Evolutionary conservation across 352 stramenopile species (phyloP).

Genomic region (Globisporangium irregulare): DNA sequence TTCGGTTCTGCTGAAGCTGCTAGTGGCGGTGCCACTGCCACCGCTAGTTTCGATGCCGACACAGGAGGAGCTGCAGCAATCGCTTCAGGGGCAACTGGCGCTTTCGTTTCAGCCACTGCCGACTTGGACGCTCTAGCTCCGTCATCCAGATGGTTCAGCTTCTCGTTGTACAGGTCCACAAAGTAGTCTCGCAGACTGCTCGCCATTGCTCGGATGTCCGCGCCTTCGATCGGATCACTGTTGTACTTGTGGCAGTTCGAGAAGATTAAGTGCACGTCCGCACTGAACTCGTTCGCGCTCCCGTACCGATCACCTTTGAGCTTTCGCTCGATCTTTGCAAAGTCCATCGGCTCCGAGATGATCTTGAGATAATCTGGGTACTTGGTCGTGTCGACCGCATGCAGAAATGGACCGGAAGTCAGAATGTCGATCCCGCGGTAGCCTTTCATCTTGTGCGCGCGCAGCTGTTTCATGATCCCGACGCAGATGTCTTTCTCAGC

Average conservation of each 20-base stretch:
- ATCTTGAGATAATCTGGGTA: conserved; percentile 83
- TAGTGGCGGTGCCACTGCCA: neutral
- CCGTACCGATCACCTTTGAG: conserved; percentile 81
- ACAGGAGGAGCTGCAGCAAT: neutral
- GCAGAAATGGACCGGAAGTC: conserved; percentile 77
- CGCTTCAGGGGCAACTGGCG: neutral
- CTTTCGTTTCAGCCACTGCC: neutral
- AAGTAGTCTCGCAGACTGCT: conserved; percentile 81
- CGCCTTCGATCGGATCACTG: conserved; percentile 79
- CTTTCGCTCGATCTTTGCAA: conserved; percentile 85
- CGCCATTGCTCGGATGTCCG: conserved; percentile 85
- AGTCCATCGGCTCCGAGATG: conserved; percentile 84
- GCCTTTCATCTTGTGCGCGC: conserved; percentile 82
- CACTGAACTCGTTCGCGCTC: conserved; percentile 76
- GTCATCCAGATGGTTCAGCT: conserved; percentile 41
- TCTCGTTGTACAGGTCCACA: conserved; percentile 67
- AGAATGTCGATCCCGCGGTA: conserved; percentile 80
- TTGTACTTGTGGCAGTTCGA: conserved; percentile 90
- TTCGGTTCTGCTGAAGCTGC: neutral
- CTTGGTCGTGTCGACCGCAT: conserved; percentile 83
- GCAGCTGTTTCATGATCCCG: conserved; percentile 69
- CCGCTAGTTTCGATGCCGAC: neutral
- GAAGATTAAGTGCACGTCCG: conserved; percentile 86
- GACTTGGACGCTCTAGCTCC: conserved; percentile 20
- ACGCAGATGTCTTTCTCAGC: conserved; percentile 62